These are phyloP conservation scores for Ensete glaucum DNA, from an alignment of 176 grass and related monocot species.

Conservation along the genomic window DNA sequence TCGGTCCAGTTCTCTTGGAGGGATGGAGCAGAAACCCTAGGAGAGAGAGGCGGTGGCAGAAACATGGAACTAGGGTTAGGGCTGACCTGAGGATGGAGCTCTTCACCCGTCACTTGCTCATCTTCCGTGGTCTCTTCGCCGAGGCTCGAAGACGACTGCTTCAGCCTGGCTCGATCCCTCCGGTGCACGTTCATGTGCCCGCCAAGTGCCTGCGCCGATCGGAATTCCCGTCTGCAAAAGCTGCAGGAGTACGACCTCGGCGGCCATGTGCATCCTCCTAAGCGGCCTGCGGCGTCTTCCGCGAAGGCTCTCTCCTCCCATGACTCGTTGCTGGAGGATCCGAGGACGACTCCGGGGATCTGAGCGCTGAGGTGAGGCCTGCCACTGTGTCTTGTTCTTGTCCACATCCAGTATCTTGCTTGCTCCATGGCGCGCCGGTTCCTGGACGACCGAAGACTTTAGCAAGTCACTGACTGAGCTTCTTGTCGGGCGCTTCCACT, in stretches of 20 bases:
- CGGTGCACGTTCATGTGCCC: constrained; percentile 99
- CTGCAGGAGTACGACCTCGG: constrained; percentile 76
- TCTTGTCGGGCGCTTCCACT: background rate
- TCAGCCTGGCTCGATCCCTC: constrained; percentile 70
- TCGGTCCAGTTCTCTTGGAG: constrained; percentile 32
- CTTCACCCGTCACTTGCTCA: background rate
- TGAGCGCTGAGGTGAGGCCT: background rate
- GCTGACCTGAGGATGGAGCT: background rate
- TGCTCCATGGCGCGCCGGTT: constrained; percentile 28
- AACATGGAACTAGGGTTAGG: background rate
- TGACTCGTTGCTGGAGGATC: constrained; percentile 11
- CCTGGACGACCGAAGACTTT: background rate
- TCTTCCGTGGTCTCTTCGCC: background rate
- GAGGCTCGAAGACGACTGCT: constrained; percentile 10
- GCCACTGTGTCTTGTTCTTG: constrained; percentile 25
- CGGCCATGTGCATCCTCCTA: constrained; percentile 59
- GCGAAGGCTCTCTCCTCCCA: constrained; percentile 91
- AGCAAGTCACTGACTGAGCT: background rate
- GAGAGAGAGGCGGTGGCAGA: constrained; percentile 8
- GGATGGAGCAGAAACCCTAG: background rate
- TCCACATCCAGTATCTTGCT: constrained; percentile 37
- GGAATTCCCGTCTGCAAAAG: constrained; percentile 81
- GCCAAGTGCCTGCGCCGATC: constrained; percentile 82
- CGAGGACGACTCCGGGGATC: background rate
- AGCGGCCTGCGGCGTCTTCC: constrained; percentile 40